Evolutionary conservation across 2,329 filamentous ascomycete species (phyloP).

Genomic region (Hirsutella rhossiliensis): DNA sequence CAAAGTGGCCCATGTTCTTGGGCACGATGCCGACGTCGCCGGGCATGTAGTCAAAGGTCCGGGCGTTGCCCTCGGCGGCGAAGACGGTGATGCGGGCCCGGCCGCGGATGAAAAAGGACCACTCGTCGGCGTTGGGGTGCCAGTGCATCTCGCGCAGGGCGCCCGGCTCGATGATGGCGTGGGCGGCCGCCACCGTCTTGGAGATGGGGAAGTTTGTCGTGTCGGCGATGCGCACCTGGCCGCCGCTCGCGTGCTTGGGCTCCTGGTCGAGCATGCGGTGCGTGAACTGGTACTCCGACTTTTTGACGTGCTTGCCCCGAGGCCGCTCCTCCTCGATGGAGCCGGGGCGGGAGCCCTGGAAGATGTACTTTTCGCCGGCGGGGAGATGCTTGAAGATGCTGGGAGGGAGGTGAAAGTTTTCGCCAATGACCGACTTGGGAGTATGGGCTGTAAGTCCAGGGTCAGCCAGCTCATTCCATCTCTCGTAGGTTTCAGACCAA

Average conservation of each 20-base stretch:
- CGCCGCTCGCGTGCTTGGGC: conserved; percentile 53
- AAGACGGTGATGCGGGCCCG: conserved; percentile 66
- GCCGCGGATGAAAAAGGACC: conserved; percentile 67
- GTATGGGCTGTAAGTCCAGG: conserved; percentile 42
- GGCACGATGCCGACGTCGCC: conserved; percentile 72
- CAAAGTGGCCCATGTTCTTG: conserved; percentile 67
- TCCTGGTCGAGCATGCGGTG: conserved; percentile 61
- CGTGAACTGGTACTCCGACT: conserved; percentile 56
- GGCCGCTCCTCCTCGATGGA: conserved; percentile 55
- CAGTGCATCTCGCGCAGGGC: conserved; percentile 72
- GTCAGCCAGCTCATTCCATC: too few species aligned
- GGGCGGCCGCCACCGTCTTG: conserved; percentile 59
- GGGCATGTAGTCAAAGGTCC: conserved; percentile 64
- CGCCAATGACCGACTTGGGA: conserved; percentile 56
- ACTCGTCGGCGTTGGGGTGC: conserved; percentile 70
- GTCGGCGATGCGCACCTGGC: conserved; percentile 62
- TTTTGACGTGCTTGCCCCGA: conserved; percentile 46
- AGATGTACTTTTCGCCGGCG: conserved; percentile 62
- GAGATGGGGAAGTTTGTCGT: conserved; percentile 66
- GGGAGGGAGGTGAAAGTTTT: conserved; percentile 64
- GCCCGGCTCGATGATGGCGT: conserved; percentile 59
- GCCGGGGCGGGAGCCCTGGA: conserved; percentile 54
- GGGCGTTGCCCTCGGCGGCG: conserved; percentile 52
- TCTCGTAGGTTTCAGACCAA: too few species aligned
- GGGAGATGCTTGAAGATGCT: conserved; percentile 60